Percentiles rank a stretch among this genome's conserved stretches.
These are phyloP conservation scores for Aspergillus vadensis DNA, from an alignment of 2,329 filamentous ascomycete genomes.

Conservation along the genomic window DNA sequence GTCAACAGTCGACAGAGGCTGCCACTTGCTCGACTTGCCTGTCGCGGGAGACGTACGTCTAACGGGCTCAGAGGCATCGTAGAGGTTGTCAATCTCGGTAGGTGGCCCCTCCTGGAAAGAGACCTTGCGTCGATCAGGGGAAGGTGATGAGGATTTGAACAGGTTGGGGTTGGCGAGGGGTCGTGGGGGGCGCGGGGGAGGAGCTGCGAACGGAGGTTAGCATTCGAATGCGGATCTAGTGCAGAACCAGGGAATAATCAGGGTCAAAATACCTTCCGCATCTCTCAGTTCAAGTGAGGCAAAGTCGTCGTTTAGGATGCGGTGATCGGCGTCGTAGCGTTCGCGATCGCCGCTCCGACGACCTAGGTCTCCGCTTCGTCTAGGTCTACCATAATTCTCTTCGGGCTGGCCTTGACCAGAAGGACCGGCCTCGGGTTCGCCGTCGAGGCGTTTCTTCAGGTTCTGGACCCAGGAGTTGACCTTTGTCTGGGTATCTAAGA, in stretches of 20 bases:
- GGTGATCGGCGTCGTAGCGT: slow-evolving; percentile 91
- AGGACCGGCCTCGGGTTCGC: slow-evolving; percentile 64
- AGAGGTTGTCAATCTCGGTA: slow-evolving; percentile 77
- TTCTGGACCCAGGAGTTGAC: slow-evolving; percentile 92
- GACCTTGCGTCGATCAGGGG: slow-evolving; percentile 55
- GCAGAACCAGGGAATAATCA: neutral
- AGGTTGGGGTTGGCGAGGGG: slow-evolving; percentile 75
- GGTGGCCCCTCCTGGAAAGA: slow-evolving; percentile 65
- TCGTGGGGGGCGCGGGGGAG: slow-evolving; percentile 59
- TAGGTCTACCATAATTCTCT: slow-evolving; percentile 51
- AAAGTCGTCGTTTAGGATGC: slow-evolving; percentile 89
- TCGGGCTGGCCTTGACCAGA: slow-evolving; percentile 32
- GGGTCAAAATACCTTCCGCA: slow-evolving; percentile 54
- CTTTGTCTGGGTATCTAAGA: slow-evolving; percentile 87
- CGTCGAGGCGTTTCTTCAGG: slow-evolving; percentile 90
- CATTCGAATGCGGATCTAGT: neutral
- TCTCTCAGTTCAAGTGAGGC: slow-evolving; percentile 64
- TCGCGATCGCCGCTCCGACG: slow-evolving; percentile 83
- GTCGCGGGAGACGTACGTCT: slow-evolving; percentile 55
- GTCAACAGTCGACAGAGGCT: slow-evolving; percentile 83
- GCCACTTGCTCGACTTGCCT: slow-evolving; percentile 89
- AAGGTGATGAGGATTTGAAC: slow-evolving; percentile 69
- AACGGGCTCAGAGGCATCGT: slow-evolving; percentile 62
- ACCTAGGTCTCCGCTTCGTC: slow-evolving; percentile 62
- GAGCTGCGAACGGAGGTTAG: slow-evolving; percentile 42